Conservation (phyloP, 192 early-diverging fungal genomes). For the Physocladia obscura region DNA sequence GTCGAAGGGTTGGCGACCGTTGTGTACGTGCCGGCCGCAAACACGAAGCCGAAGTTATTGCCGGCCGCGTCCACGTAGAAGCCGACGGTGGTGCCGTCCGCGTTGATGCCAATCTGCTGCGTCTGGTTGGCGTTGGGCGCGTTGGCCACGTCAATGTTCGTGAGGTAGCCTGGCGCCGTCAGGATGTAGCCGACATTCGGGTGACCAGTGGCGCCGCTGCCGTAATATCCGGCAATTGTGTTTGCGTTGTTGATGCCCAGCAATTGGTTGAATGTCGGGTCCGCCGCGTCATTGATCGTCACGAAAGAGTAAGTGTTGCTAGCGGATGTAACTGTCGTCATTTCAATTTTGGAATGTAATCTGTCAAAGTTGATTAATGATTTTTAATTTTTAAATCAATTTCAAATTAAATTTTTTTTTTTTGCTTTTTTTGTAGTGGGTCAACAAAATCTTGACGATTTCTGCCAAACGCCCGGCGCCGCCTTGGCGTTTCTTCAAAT, state of each 20-base stretch:
- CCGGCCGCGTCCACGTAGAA: neutral
- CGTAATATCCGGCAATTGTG: neutral
- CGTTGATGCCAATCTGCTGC: constrained; percentile 5
- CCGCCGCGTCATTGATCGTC: neutral
- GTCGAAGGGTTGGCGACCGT: neutral
- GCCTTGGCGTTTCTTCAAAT: too few species aligned
- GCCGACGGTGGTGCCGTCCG: neutral
- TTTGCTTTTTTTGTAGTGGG: too few species aligned
- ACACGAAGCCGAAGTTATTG: neutral
- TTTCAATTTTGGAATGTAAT: too few species aligned
- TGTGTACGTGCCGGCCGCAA: neutral
- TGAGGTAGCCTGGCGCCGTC: neutral
- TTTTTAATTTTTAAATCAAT: too few species aligned
- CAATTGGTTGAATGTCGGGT: constrained; percentile 1
- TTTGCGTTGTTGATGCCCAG: neutral
- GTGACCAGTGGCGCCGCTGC: neutral
- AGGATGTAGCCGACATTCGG: neutral
- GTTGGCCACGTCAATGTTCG: neutral
- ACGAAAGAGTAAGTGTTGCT: constrained; percentile 8
- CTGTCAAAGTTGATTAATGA: too few species aligned
- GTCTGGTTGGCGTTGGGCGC: neutral
- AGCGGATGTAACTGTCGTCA: neutral
- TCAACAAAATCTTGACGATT: too few species aligned
- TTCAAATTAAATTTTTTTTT: too few species aligned
- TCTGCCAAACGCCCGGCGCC: too few species aligned